Evolutionary conservation across 345 rosid species (phyloP).

Genomic region (Euclidium syriacum): DNA sequence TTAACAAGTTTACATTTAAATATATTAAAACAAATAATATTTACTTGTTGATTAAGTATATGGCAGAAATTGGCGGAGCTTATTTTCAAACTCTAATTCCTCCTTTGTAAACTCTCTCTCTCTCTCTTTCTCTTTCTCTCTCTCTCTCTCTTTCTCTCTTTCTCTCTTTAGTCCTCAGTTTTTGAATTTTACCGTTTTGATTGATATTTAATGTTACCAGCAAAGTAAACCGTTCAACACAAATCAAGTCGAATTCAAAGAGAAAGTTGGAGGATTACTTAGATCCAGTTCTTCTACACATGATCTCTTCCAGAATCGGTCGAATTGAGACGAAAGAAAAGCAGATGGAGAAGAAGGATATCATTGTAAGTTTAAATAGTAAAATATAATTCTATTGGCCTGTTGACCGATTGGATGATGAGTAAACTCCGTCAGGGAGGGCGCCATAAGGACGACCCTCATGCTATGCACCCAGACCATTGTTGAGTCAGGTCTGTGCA

Average conservation of each 20-base stretch:
- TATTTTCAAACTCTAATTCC: neutral
- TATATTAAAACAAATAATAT: too few species aligned
- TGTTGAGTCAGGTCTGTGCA: too few species aligned
- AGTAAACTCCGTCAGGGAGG: too few species aligned
- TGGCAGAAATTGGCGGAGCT: neutral
- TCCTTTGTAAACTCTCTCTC: too few species aligned
- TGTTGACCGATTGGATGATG: slow-evolving; percentile 9
- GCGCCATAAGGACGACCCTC: too few species aligned
- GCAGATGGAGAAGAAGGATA: slow-evolving; percentile 1
- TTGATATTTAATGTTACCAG: too few species aligned
- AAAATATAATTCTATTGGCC: slow-evolving; percentile 10
- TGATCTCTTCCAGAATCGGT: slow-evolving; percentile 4
- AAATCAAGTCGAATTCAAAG: neutral
- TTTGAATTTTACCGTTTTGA: neutral
- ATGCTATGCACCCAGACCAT: too few species aligned
- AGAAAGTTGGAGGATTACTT: slow-evolving; percentile 17
- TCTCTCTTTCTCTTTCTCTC: neutral
- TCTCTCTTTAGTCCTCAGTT: neutral
- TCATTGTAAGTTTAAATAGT: neutral
- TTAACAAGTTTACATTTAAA: too few species aligned
- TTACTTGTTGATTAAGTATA: too few species aligned
- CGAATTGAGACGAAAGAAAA: neutral
- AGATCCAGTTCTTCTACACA: slow-evolving; percentile 6
- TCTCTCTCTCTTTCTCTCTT: neutral
- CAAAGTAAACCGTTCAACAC: neutral